These are phyloP conservation scores for Candida adriatica DNA, from an alignment of 805 yeast species.

Conservation along the genomic window DNA sequence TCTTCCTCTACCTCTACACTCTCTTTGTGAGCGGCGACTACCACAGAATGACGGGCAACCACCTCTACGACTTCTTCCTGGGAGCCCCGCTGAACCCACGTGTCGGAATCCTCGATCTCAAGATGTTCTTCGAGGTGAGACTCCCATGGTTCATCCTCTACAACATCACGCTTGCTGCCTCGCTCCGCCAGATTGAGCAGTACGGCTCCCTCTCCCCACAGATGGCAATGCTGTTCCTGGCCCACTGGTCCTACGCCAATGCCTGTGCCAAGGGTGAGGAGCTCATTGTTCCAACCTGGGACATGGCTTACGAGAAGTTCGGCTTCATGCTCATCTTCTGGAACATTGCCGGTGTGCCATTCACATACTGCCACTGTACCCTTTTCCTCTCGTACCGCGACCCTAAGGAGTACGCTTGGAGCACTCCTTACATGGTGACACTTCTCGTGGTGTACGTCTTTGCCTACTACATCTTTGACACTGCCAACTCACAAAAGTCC, in stretches of 20 bases:
- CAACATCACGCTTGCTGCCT: slow-evolving; percentile 68
- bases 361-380: slow-evolving; percentile 93
- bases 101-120: slow-evolving; percentile 84
- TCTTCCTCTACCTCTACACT: slow-evolving; percentile 65
- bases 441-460: slow-evolving; percentile 50
- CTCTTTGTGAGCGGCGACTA: slow-evolving; percentile 62
- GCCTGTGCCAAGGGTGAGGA: slow-evolving; percentile 98
- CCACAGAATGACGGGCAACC: slow-evolving; percentile 88
- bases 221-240: slow-evolving; percentile 63
- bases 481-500: slow-evolving; percentile 92
- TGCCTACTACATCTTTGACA: slow-evolving; percentile 91
- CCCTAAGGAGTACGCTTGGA: slow-evolving; percentile 77
- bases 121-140: slow-evolving; percentile 97
- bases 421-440: slow-evolving; percentile 48
- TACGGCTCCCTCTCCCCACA: slow-evolving; percentile 80
- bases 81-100: slow-evolving; percentile 98
- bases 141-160: slow-evolving; percentile 92
- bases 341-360: slow-evolving; percentile 99
- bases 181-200: slow-evolving; percentile 69
- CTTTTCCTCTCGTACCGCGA: slow-evolving; percentile 76
- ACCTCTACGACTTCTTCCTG: slow-evolving; percentile 87
- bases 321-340: slow-evolving; percentile 99
- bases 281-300: slow-evolving; percentile 96
- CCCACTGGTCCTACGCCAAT: slow-evolving; percentile 92
- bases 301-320: slow-evolving; percentile 97